Evolutionary conservation across 108 stramenopile genomes (phyloP).

Genomic region (Cyclotella baltica): DNA sequence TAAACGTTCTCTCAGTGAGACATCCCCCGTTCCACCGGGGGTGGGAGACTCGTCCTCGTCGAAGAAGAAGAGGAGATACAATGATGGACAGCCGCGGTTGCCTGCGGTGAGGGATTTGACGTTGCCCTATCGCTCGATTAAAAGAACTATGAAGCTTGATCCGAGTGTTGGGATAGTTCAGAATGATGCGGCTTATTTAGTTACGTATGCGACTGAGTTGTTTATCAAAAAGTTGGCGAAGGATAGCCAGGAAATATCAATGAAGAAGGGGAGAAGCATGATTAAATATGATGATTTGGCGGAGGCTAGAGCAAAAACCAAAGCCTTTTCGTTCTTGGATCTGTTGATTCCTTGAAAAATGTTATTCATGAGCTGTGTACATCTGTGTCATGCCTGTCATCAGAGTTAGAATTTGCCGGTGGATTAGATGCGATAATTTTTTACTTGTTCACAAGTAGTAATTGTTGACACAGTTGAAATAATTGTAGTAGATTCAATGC

Average conservation of each 20-base stretch:
- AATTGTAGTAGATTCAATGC: too few relatives aligned
- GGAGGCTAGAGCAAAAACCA: conserved; percentile 78
- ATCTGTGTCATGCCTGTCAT: too few relatives aligned
- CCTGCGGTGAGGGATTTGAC: conserved; percentile 78
- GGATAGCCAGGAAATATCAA: conserved; percentile 71
- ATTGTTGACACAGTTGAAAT: too few relatives aligned
- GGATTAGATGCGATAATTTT: too few relatives aligned
- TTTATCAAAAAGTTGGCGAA: conserved; percentile 78
- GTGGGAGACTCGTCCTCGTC: background rate
- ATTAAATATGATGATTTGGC: conserved; percentile 91
- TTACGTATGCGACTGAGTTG: conserved; percentile 75
- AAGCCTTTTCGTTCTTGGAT: conserved; percentile 71
- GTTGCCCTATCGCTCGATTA: conserved; percentile 84
- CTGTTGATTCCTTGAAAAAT: conserved; percentile 67
- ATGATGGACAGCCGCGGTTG: conserved; percentile 15
- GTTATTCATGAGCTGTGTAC: too few relatives aligned
- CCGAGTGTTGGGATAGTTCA: conserved; percentile 85
- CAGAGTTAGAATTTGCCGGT: too few relatives aligned
- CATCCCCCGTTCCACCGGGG: conserved; percentile 7
- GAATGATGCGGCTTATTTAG: conserved; percentile 87
- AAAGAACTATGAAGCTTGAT: conserved; percentile 88
- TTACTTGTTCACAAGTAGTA: too few relatives aligned
- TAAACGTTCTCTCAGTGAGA: conserved; percentile 13
- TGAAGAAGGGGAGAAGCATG: conserved; percentile 73
- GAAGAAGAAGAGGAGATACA: conserved; percentile 13